phyloP scores from a whole-genome alignment of 2,329 filamentous ascomycete genomes.

The Colletotrichum echinochloae region DNA sequence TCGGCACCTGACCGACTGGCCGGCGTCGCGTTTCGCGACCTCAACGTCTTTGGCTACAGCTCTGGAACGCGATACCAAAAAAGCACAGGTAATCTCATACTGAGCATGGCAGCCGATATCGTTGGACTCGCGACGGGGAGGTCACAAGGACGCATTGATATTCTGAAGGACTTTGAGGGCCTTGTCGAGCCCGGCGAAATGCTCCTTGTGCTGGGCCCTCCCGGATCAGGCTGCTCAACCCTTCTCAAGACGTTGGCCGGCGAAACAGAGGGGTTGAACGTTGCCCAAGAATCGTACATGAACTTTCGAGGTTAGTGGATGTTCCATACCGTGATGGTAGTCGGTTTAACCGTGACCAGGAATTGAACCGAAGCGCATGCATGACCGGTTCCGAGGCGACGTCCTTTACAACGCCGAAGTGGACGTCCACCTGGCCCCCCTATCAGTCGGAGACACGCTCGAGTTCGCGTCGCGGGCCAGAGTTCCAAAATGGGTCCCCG shows the following conservation, averaged over 20 bases:
- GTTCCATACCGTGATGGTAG: not conserved
- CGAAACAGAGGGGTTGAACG: constrained; percentile 43
- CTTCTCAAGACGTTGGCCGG: constrained; percentile 68
- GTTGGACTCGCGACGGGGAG: constrained; percentile 21
- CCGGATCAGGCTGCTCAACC: constrained; percentile 71
- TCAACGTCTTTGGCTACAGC: constrained; percentile 47
- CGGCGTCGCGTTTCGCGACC: constrained; percentile 46
- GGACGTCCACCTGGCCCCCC: constrained; percentile 70
- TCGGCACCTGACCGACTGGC: constrained; percentile 44
- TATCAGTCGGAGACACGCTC: constrained; percentile 71
- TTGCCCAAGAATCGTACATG: constrained; percentile 44
- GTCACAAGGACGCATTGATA: constrained; percentile 43
- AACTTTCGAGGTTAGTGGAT: constrained; percentile 35
- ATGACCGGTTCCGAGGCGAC: constrained; percentile 63
- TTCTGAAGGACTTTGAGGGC: constrained; percentile 47
- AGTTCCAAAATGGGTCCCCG: constrained; percentile 59
- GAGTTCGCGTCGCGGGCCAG: constrained; percentile 69
- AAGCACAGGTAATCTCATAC: constrained; percentile 43
- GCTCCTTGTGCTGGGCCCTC: constrained; percentile 69
- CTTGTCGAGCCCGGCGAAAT: constrained; percentile 61
- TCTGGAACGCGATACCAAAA: constrained; percentile 45
- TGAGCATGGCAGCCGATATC: constrained; percentile 40
- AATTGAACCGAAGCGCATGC: constrained; percentile 39
- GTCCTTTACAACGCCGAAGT: constrained; percentile 76
- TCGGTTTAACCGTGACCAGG: not conserved